A percentile compares a stretch with the other conserved stretches of the same genome.
Evolutionary conservation across 1,139 yeast genomes (phyloP).

Genomic region (Saccharomycopsis hybrid): DNA sequence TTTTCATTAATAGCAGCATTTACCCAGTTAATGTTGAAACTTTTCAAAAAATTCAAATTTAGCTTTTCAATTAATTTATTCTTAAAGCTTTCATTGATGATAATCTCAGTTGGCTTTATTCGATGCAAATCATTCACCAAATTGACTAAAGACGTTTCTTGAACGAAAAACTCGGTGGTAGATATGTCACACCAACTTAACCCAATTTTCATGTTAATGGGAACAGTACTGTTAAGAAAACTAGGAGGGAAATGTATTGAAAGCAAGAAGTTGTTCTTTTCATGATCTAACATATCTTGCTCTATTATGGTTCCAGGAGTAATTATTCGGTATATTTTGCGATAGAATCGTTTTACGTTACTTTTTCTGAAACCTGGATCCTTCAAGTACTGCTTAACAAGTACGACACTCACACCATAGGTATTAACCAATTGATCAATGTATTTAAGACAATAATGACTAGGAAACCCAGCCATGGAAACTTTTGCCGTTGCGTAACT

Average conservation of each 20-base stretch:
- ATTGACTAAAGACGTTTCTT: slow-evolving; percentile 50
- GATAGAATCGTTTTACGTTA: slow-evolving; percentile 37
- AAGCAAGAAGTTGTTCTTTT: slow-evolving; percentile 63
- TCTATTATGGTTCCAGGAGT: slow-evolving; percentile 93
- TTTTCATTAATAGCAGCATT: too few relatives aligned
- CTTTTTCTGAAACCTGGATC: slow-evolving; percentile 21
- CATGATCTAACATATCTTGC: slow-evolving; percentile 72
- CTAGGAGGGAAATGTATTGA: slow-evolving; percentile 56
- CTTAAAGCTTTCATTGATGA: slow-evolving; percentile 33
- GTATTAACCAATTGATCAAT: slow-evolving; percentile 68
- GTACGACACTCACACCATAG: slow-evolving; percentile 63
- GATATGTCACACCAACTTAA: slow-evolving; percentile 87
- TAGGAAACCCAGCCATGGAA: slow-evolving; percentile 92
- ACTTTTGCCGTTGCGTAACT: slow-evolving; percentile 40
- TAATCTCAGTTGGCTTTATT: slow-evolving; percentile 64
- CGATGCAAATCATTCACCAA: slow-evolving; percentile 56
- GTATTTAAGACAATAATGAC: slow-evolving; percentile 62
- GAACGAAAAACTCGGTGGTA: slow-evolving; percentile 69
- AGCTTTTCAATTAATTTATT: slow-evolving; percentile 22
- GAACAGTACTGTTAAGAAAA: slow-evolving; percentile 29
- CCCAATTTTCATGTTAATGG: slow-evolving; percentile 53
- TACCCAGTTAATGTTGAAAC: slow-evolving; percentile 12
- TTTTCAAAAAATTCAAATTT: slow-evolving; percentile 26
- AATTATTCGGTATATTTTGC: slow-evolving; percentile 73
- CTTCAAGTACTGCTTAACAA: slow-evolving; percentile 59